These are phyloP conservation scores for Thermoascus crustaceus DNA, from an alignment of 2,329 filamentous ascomycete species.

Conservation along the genomic window DNA sequence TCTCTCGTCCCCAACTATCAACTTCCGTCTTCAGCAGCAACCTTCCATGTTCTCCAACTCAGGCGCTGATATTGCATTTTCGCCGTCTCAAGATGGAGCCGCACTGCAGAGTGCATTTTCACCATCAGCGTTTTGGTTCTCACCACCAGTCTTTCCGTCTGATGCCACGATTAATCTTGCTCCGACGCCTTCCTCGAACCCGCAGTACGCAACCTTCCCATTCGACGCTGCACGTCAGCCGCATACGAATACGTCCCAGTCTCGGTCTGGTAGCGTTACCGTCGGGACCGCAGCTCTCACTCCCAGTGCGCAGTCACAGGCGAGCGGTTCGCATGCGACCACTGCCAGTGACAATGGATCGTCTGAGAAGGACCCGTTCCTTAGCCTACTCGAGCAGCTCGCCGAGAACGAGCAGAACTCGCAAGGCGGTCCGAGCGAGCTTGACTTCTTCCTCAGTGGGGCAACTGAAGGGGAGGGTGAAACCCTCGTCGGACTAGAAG, in stretches of 20 bases:
- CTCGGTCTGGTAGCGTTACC: background rate
- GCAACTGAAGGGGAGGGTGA: conserved; percentile 6
- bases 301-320: conserved; percentile 38
- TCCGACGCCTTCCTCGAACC: conserved; percentile 22
- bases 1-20: conserved; percentile 4
- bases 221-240: conserved; percentile 21
- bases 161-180: conserved; percentile 20
- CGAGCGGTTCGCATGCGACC: conserved; percentile 34
- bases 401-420: conserved; percentile 67
- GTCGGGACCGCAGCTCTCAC: conserved; percentile 18
- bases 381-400: conserved; percentile 70
- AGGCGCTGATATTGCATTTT: background rate
- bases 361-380: conserved; percentile 72
- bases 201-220: conserved; percentile 32
- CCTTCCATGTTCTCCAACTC: conserved; percentile 1
- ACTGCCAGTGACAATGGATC: conserved; percentile 44
- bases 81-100: background rate
- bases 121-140: conserved; percentile 27
- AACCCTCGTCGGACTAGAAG: background rate
- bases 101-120: conserved; percentile 29
- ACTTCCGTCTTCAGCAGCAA: conserved; percentile 2
- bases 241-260: conserved; percentile 7
- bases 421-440: conserved; percentile 59
- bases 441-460: conserved; percentile 65
- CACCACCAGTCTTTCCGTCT: conserved; percentile 26